Evolutionary conservation across 805 yeast genomes (phyloP).

Genomic region (Saccharomyces jurei): DNA sequence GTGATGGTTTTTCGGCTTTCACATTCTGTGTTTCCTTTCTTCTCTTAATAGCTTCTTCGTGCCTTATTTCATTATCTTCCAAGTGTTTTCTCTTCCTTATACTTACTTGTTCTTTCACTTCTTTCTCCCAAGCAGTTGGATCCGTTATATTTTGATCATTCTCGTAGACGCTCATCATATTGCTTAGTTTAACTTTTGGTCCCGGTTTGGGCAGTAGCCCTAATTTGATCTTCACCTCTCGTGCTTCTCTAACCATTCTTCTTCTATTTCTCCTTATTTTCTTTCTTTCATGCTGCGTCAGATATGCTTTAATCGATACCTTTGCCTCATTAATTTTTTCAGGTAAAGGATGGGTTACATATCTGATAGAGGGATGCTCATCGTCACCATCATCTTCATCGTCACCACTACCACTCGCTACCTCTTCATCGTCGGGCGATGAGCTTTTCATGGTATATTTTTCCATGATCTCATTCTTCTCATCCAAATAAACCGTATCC

Average conservation of each 20-base stretch:
- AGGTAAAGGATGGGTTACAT: constrained; percentile 77
- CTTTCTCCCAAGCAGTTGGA: constrained; percentile 77
- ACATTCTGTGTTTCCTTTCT: neutral
- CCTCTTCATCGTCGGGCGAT: constrained; percentile 11
- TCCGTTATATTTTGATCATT: constrained; percentile 81
- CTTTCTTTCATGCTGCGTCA: constrained; percentile 73
- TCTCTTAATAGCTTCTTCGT: constrained; percentile 19
- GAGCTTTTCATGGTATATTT: constrained; percentile 31
- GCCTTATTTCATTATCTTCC: constrained; percentile 52
- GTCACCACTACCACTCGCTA: constrained; percentile 18
- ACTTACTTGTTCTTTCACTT: constrained; percentile 61
- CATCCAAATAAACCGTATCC: constrained; percentile 56
- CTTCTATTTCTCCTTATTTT: constrained; percentile 66
- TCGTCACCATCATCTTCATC: constrained; percentile 29
- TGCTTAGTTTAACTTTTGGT: constrained; percentile 78
- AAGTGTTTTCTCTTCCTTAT: constrained; percentile 54
- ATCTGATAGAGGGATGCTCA: constrained; percentile 48
- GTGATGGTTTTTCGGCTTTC: neutral
- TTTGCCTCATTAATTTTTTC: constrained; percentile 41
- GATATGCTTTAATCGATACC: constrained; percentile 40
- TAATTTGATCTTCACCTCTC: constrained; percentile 66
- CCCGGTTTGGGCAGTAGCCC: constrained; percentile 86
- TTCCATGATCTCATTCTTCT: constrained; percentile 33
- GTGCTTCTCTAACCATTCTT: constrained; percentile 52
- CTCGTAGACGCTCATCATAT: constrained; percentile 70